Base-by-base conservation (phyloP, 208 protist genomes). In the Sergeia podlipaevii region DNA sequence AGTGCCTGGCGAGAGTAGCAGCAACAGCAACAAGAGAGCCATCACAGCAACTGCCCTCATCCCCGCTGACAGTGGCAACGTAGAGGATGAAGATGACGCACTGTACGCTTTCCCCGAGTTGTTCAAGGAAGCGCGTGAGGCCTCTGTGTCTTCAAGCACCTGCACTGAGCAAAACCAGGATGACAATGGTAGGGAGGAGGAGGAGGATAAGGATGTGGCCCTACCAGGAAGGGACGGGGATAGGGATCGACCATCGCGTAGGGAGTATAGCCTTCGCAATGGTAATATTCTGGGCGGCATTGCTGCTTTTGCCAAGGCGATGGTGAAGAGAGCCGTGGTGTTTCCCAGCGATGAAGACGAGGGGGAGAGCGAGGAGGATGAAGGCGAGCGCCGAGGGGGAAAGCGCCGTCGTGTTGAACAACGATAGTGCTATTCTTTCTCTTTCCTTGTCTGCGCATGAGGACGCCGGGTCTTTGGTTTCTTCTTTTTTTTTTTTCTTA, bases 251-350 rank as follows among this genome's bases (percentile, higher is more conserved):
- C 37, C 50, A 45, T 4, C 29, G n/a, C n/a, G n/a, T n/a, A n/a
- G 30, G 17, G 42, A 66, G 42, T 66, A 57, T 50, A 66, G 50
- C 34, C 36, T 66, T 20, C 46, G 60, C 3, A 37, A 45, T 26
- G 60, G 60, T 29, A 55, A 53, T 11, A 26, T 66, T 15, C 34
- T 74, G n/a, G 11, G 38, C 20, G 61, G 52, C 23, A 51, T 79
- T 18, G 29, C 27, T 1, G 61, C 69, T 13, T 78, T 85, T 38
- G 56, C 73, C n/a, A 38, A 45, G 13, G 70, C 68, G 6, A 70
- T 85, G 42, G 72, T 71, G 30, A 51, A 60, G 17, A 72, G 77
- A 37, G 73, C 74, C 7, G 60, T 76, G 44, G 45, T 39, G 17
- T 80, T 80, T 29, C 53, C 60, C 24, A 70, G 73, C 44, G 60